These are phyloP conservation scores for Pestalotiopsis sp. DNA, from an alignment of 2,329 filamentous ascomycete species.

Conservation along the genomic window DNA sequence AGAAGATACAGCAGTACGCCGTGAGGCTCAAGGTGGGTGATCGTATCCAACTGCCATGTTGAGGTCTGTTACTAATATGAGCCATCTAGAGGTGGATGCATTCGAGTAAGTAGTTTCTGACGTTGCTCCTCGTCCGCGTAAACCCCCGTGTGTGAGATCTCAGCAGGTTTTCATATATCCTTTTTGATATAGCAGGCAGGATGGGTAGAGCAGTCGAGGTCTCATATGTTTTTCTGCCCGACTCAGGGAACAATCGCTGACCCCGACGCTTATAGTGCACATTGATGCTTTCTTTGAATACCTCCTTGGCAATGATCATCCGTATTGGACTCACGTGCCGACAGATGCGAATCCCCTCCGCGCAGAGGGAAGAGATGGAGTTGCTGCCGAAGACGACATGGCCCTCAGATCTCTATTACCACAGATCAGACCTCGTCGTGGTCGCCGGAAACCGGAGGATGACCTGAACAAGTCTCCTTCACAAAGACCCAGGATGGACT, in stretches of 20 bases:
- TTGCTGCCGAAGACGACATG: conserved; percentile 84
- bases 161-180: too few species aligned
- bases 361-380: conserved; percentile 74
- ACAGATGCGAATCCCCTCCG: conserved; percentile 63
- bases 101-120: conserved; percentile 52
- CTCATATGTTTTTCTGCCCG: too few species aligned
- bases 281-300: conserved; percentile 95
- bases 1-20: conserved; percentile 94
- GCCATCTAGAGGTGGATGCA: conserved; percentile 82
- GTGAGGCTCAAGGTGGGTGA: conserved; percentile 79
- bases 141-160: too few species aligned
- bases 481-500: conserved; percentile 65
- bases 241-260: neutral
- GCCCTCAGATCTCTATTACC: conserved; percentile 83
- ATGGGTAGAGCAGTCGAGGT: too few species aligned
- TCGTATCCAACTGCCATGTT: neutral
- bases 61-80: neutral
- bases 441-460: conserved; percentile 65
- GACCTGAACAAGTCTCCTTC: conserved; percentile 50
- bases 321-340: conserved; percentile 80
- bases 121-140: neutral
- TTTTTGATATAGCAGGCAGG: too few species aligned
- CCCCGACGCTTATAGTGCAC: conserved; percentile 58
- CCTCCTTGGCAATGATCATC: conserved; percentile 74
- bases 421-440: conserved; percentile 67